These are phyloP conservation scores for Vishniacozyma victoriae DNA, from an alignment of 768 basidiomycete species.

Conservation along the genomic window DNA sequence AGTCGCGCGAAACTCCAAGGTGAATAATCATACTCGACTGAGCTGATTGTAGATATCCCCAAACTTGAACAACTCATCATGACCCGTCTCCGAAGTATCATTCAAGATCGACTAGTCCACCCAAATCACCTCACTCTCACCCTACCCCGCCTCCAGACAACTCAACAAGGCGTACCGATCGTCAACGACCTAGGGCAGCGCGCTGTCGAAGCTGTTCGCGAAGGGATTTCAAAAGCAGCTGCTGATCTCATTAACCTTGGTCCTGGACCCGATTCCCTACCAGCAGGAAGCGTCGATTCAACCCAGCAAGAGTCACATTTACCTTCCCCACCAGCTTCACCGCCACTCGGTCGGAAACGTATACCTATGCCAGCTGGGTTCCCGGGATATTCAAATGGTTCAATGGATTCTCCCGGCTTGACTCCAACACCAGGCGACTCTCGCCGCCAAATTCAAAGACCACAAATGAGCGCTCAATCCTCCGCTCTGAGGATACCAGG, in stretches of 20 bases:
- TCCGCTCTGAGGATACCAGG: neutral
- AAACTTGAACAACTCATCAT: constrained; percentile 93
- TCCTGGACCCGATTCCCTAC: constrained; percentile 1
- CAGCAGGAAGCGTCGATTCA: neutral
- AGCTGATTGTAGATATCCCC: constrained; percentile 61
- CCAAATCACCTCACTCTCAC: constrained; percentile 36
- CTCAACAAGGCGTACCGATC: constrained; percentile 11
- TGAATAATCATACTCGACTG: constrained; percentile 5
- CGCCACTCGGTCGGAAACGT: constrained; percentile 1
- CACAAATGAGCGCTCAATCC: neutral
- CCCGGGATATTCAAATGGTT: constrained; percentile 4
- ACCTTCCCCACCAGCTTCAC: neutral
- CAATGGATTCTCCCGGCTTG: neutral
- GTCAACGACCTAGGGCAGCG: constrained; percentile 29
- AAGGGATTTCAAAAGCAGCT: constrained; percentile 20
- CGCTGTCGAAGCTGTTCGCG: constrained; percentile 29
- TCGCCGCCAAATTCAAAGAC: constrained; percentile 5
- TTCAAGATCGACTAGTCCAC: constrained; percentile 48
- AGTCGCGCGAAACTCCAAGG: constrained; percentile 88
- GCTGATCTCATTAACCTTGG: constrained; percentile 20
- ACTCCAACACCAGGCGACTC: neutral
- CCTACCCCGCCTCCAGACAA: constrained; percentile 30
- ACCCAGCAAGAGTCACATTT: too few relatives aligned
- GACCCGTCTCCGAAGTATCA: constrained; percentile 65
- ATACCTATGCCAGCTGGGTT: constrained; percentile 30